A percentile compares a stretch with the other conserved stretches of the same genome.
Evolutionary conservation across 2,329 filamentous ascomycete species (phyloP).

Genomic region (Dactylellina leptospora): DNA sequence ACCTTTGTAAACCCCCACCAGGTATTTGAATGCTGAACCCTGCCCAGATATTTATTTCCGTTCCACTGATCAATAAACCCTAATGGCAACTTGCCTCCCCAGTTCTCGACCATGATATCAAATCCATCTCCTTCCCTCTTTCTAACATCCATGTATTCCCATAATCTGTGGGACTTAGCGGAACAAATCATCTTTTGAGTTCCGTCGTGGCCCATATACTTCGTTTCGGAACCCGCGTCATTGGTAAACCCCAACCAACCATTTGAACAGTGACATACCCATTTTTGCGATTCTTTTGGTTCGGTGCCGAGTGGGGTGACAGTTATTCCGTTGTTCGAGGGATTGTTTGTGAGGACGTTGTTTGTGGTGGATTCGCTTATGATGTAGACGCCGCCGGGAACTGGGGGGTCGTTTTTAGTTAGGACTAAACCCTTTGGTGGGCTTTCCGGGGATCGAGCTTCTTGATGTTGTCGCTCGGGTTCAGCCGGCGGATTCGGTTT

Average conservation of each 20-base stretch:
- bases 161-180: background rate
- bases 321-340: background rate
- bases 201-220: background rate
- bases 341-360: constrained; percentile 2
- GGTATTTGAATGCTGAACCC: background rate
- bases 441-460: too few species aligned
- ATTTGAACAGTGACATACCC: constrained; percentile 13
- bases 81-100: background rate
- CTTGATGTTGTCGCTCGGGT: too few species aligned
- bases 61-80: constrained; percentile 1
- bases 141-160: constrained; percentile 9
- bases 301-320: background rate
- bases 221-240: background rate
- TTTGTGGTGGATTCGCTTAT: constrained; percentile 6
- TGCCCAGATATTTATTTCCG: background rate
- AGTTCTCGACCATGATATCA: constrained; percentile 1
- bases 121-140: constrained; percentile 20
- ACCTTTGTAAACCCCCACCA: constrained; percentile 31
- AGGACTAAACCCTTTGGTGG: background rate
- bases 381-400: constrained; percentile 17
- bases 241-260: constrained; percentile 22
- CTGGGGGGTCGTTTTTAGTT: constrained; percentile 6
- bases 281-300: background rate
- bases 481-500: too few species aligned
- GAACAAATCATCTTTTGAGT: background rate